phyloP scores from a whole-genome alignment of 306 rosid genomes.

The Sphenostylis stenocarpa region DNA sequence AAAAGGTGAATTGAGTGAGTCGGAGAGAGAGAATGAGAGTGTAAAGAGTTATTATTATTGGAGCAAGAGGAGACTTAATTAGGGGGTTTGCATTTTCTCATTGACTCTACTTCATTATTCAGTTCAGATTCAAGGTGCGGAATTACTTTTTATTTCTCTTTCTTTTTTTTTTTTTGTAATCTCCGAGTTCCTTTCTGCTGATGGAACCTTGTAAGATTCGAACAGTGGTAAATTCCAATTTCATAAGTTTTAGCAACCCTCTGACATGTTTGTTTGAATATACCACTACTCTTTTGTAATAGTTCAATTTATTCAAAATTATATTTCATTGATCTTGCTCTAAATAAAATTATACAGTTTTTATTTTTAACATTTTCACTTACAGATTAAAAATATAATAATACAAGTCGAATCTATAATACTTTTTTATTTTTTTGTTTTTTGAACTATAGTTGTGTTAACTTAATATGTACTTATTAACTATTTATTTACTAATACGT shows the following conservation, averaged over 20 bases:
- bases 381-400: no score
- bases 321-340: no score
- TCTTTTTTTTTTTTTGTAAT: background rate
- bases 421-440: no score
- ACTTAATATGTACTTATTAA: no score
- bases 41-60: background rate
- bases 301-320: no score
- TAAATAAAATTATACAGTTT: no score
- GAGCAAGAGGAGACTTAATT: background rate
- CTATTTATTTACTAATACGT: no score
- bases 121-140: background rate
- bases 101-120: background rate
- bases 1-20: slow-evolving; percentile 22
- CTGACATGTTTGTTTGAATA: no score
- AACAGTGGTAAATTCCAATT: background rate
- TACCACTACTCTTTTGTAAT: no score
- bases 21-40: background rate
- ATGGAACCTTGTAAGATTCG: background rate
- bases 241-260: background rate
- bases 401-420: no score
- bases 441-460: no score
- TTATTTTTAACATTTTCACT: no score
- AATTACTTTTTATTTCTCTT: background rate
- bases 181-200: background rate
- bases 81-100: background rate